Base-by-base conservation (phyloP, 305 asterid species). In the Solanum aculeatissimum region DNA sequence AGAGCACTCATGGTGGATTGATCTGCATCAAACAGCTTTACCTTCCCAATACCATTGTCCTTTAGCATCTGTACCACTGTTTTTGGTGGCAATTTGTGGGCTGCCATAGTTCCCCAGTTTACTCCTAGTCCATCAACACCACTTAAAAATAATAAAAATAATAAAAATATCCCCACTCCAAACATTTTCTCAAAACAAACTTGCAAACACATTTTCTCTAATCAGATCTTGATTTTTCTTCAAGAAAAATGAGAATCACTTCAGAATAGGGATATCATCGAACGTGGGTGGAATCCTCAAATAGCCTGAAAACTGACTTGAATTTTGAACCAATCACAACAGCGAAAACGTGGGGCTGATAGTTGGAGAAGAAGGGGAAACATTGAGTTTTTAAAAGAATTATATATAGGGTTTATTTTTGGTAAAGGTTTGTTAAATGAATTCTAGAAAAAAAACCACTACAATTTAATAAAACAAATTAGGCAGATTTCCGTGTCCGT, bases 41-140 rank as follows among this genome's bases (percentile, higher is more conserved):
- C 98, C 86, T 96, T 96, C 58, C 75, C 86, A 35, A 96, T 93
- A 4, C 97, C 98, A 87, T 95, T 95, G 89, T 96, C 98, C 53
- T 86, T 88, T 38, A 95, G 90, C 91, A 95, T 87, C 85, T 93
- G 94, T 81, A 95, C 98, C 85, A 96, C 99, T 60, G 65, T 90
- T 49, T 91, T 91, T 0, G 99, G 95, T 32, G 96, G 95, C 90
- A 96, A 82, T 86, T 88, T 90, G 91, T 96, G 98, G 18, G 87
- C 86, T 0, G 99, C 97, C 98, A 91, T 93, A 4, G 98, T 95
- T 1, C 99, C 99, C 99, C 99, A 96, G 89, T 96, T 96, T 88
- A 93, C 97, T 15, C 99, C 99, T 1, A 96, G 88, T 86, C 98
- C 90, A 58, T 90, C 92, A 51, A 85, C 96, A 74, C 83, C 49